Evolutionary conservation across 1,284 basidiomycete species (phyloP), one percentile per base, ranked within the genome.

Genomic region (Termitomyces sp.): DNA sequence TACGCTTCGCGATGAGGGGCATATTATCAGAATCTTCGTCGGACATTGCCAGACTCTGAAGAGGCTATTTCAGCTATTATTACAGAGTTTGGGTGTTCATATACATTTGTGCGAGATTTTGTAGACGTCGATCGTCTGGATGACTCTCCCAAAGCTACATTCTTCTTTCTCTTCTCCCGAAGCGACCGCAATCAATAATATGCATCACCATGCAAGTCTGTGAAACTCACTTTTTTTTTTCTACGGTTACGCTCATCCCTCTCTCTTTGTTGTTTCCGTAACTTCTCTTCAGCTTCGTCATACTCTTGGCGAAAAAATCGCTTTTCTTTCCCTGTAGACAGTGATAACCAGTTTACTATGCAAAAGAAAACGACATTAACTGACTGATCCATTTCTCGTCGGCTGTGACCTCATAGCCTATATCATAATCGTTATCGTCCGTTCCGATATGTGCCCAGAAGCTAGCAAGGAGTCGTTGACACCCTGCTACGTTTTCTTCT

Each of bases 391-490:
- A 83, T 30, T 65, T 61, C 14, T 67, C 59, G 1, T 60, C 61
- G 3, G 85, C 77, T 13, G 60, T 44, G 13, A 75, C 62, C 16
- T 63, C 64, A 46, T 76, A 65, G 10, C 79, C 81, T 34, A 71
- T 54, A 7, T 58, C 45, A 62, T 81, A 84, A 60, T 84, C 81
- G 0, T 72, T 50, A 50, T 83, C 59, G 56, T 86, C 82, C 24
- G 64, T 62, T 0, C 83, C 83, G n/a, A 87, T 60, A 50, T 84
- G 70, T 4, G 66, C 62, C 85, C 86, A 88, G 62, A 88, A 88
- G 53, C 79, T 79, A 19, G 63, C 55, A 28, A 86, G 65, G 3
- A 88, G 71, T 19, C 79, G 73, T 4, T 73, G 63, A 59, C 85
- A 87, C 14, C 72, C 68, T 41, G 64, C 58, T 3, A 86, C 70